phyloP scores from a whole-genome alignment of 2,329 filamentous ascomycete genomes.

The Cytospora leucostoma region DNA sequence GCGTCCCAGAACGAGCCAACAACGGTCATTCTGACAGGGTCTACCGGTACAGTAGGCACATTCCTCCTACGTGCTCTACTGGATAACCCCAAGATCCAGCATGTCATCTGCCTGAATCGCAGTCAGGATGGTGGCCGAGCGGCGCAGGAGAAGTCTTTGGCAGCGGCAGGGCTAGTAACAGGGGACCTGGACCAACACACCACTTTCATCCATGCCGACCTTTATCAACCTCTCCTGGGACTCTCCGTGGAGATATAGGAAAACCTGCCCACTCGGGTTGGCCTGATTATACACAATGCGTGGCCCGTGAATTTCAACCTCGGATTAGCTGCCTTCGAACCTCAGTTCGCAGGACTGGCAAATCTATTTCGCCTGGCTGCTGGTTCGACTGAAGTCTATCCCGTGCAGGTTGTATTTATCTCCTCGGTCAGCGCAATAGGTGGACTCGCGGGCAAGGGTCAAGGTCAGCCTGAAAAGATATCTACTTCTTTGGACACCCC shows the following conservation, averaged over 20 bases:
- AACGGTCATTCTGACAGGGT: constrained; percentile 31
- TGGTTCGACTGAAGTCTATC: constrained; percentile 26
- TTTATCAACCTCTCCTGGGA: constrained; percentile 28
- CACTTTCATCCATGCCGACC: constrained; percentile 29
- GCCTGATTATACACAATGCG: constrained; percentile 45
- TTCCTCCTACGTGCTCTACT: constrained; percentile 1
- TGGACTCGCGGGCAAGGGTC: not conserved
- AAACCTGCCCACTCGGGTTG: constrained; percentile 22
- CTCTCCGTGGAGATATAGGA: constrained; percentile 28
- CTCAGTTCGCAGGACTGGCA: constrained; percentile 44
- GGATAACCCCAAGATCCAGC: not conserved
- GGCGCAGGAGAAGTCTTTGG: not conserved
- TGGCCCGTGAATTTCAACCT: constrained; percentile 56
- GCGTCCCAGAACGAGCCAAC: too few species aligned
- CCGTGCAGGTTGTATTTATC: not conserved
- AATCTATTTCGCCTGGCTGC: constrained; percentile 39
- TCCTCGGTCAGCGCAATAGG: not conserved
- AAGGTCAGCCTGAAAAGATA: not conserved
- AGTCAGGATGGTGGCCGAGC: constrained; percentile 6
- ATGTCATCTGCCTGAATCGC: constrained; percentile 12
- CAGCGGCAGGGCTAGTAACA: not conserved
- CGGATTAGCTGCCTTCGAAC: constrained; percentile 45
- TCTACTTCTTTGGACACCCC: constrained; percentile 1
- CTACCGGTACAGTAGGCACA: constrained; percentile 31
- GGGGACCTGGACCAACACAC: not conserved